These are phyloP conservation scores for Gastrodia elata DNA, from an alignment of 106 monocot species.

Conservation along the genomic window DNA sequence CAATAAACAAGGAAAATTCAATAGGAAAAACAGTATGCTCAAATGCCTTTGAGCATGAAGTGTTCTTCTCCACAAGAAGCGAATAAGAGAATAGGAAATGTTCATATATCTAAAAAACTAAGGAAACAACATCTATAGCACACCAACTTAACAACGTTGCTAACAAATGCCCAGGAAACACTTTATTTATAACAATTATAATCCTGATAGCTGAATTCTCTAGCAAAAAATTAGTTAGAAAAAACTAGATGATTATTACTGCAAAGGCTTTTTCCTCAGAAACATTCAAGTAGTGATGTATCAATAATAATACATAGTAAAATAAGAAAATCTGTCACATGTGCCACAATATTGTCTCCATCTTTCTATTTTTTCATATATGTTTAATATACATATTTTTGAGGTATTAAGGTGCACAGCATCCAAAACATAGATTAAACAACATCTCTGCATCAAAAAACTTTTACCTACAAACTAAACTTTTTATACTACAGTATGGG, in stretches of 20 bases:
- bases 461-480: not conserved
- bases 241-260: not conserved
- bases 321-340: not conserved
- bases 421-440: not conserved
- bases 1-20: no score
- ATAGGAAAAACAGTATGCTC: not conserved
- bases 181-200: not conserved
- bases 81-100: not conserved
- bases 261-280: not conserved
- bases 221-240: not conserved
- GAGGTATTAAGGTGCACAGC: not conserved
- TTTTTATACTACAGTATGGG: not conserved
- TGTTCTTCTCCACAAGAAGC: not conserved
- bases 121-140: not conserved
- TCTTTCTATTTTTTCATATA: not conserved
- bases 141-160: not conserved
- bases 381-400: not conserved
- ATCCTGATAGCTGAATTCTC: not conserved
- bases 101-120: not conserved
- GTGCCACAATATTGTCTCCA: not conserved
- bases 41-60: not conserved
- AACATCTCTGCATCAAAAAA: not conserved
- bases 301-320: not conserved
- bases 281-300: not conserved
- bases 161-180: not conserved